Base-by-base conservation (phyloP, 768 basidiomycete genomes). In the Coprinopsis strossmayeri region DNA sequence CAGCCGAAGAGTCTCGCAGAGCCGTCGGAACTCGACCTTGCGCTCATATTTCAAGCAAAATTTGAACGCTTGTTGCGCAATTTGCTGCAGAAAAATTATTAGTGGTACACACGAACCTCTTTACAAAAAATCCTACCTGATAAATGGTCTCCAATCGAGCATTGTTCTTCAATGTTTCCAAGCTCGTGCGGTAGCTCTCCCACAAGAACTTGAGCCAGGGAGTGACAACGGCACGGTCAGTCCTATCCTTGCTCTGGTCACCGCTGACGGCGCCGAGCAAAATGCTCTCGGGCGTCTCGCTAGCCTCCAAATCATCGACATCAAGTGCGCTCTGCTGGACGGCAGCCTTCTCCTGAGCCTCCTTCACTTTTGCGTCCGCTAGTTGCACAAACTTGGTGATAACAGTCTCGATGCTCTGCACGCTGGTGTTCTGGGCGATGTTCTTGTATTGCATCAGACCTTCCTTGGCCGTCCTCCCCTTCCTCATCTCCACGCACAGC, bases 131-230 rank as follows among this genome's bases (percentile, higher is more conserved):
- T 66, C 82, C 48, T 40, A 88, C 91, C 77, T 97, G 95, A 69
- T 99, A 99, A 53, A 98, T 91, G 15, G 73, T 69, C 68, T 99
- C 95, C 32, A 98, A 69, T 15, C 95, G 73, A 15, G 91, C 88
- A 60, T 96, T 97, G 63, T 96, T 95, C 64, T 97, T 95, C 55
- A 97, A 75, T 2, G 93, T 93, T 70, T 98, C 95, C 34, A 99
- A 72, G 1, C 88, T 91, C 17, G 91, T 96, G 49, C 95, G 83
- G 63, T 97, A 97, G 57, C 90, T 91, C 73, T 98, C 95, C 93
- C 94, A 98, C n/a, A 93, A 76, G 66, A 97, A 96, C 62, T 94
- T 93, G 61, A 98, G 85, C 85, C 93, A 96, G 0, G 95, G 95
- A 0, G 92, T 96, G 54, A 99, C 92, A 45, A 98, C 77, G 5